Percentiles rank a stretch among this genome's conserved stretches.
phyloP scores from a whole-genome alignment of 768 basidiomycete genomes.

The Agaricus subrufescens region DNA sequence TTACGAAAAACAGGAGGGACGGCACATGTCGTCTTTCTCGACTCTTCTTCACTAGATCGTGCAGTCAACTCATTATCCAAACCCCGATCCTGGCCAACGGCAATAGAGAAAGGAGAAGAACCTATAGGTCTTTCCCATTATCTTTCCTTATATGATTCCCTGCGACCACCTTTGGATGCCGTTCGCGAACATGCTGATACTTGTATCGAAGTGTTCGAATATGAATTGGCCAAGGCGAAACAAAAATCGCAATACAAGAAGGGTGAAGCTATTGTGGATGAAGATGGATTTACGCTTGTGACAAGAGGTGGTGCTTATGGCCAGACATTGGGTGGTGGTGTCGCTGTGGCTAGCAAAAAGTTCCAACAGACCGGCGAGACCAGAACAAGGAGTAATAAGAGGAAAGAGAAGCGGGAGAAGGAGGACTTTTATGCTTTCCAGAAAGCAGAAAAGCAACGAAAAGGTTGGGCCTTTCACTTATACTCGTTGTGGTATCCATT shows the following conservation, averaged over 20 bases:
- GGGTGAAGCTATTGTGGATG: constrained; percentile 88
- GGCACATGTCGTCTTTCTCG: constrained; percentile 71
- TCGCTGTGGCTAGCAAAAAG: constrained; percentile 57
- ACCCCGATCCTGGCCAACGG: constrained; percentile 56
- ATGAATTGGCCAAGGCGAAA: constrained; percentile 55
- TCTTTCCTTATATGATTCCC: constrained; percentile 49
- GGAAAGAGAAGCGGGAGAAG: constrained; percentile 64
- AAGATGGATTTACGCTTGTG: constrained; percentile 93
- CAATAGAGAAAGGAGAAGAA: constrained; percentile 29
- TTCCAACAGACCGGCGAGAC: constrained; percentile 58
- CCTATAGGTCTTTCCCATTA: constrained; percentile 76
- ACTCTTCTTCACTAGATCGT: constrained; percentile 64
- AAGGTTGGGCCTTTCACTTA: constrained; percentile 44
- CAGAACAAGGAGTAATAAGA: constrained; percentile 36
- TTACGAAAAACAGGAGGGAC: constrained; percentile 59
- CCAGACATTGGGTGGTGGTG: constrained; percentile 79
- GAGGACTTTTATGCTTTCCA: constrained; percentile 88
- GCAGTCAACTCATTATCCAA: constrained; percentile 53
- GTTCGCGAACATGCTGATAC: constrained; percentile 80
- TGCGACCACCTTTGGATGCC: constrained; percentile 71
- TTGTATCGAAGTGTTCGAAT: constrained; percentile 73
- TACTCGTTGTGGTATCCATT: not conserved
- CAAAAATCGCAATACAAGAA: constrained; percentile 67
- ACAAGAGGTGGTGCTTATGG: constrained; percentile 91
- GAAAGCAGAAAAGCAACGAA: constrained; percentile 82